Evolutionary conservation across 2,329 filamentous ascomycete genomes (phyloP).

Genomic region (Epichloe baconii): DNA sequence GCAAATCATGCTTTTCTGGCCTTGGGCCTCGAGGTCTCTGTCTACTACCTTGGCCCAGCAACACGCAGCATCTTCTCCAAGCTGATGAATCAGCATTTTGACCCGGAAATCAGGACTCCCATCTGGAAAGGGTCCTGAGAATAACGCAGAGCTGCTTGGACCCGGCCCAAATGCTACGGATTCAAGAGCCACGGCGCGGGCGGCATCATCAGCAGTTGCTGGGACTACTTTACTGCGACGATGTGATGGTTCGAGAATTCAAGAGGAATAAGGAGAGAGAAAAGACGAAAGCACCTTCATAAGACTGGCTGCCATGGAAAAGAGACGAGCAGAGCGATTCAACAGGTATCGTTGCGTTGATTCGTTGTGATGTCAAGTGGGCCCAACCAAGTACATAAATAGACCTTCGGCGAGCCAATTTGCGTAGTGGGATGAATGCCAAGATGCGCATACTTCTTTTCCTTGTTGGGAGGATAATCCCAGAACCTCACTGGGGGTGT

Average conservation of each 20-base stretch:
- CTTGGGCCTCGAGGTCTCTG: slow-evolving; percentile 14
- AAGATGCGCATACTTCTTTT: too few relatives aligned
- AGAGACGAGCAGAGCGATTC: too few relatives aligned
- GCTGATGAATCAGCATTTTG: slow-evolving; percentile 10
- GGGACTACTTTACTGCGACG: slow-evolving; percentile 14
- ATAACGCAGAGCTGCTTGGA: slow-evolving; percentile 19
- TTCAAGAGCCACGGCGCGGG: slow-evolving; percentile 24
- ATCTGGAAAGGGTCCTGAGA: slow-evolving; percentile 13
- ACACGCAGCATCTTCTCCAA: slow-evolving; percentile 15
- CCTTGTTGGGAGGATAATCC: too few relatives aligned
- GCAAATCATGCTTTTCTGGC: slow-evolving; percentile 17
- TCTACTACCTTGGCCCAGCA: slow-evolving; percentile 25
- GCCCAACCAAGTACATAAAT: not conserved
- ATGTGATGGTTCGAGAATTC: not conserved
- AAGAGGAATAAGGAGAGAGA: not conserved
- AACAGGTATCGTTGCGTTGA: too few relatives aligned
- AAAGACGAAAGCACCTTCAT: too few relatives aligned
- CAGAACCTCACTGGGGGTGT: too few relatives aligned
- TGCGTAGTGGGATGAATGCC: slow-evolving; percentile 1
- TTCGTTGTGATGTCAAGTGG: not conserved
- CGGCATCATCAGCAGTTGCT: slow-evolving; percentile 23
- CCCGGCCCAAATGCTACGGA: slow-evolving; percentile 21
- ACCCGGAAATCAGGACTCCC: slow-evolving; percentile 11
- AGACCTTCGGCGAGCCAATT: slow-evolving; percentile 12
- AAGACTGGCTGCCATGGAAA: too few relatives aligned